phyloP scores from a whole-genome alignment of 208 protist genomes.

The Tritrichomonas foetus region DNA sequence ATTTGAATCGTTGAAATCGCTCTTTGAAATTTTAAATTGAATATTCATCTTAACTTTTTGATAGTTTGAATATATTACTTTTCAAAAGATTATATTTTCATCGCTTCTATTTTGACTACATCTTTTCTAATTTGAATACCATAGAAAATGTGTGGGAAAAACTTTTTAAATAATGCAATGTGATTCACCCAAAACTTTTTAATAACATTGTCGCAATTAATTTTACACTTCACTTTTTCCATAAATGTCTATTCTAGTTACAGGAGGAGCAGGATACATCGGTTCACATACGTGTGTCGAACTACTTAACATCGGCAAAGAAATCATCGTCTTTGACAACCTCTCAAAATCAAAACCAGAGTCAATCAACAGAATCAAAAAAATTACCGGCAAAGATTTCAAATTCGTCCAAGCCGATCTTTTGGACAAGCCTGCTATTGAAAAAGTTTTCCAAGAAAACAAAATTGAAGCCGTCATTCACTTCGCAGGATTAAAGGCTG shows the following conservation, averaged over 20 bases:
- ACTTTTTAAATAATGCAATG: no score
- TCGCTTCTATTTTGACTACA: no score
- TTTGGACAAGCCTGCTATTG: background rate
- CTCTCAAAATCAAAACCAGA: conserved; percentile 65
- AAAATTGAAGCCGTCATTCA: conserved; percentile 53
- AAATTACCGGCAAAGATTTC: conserved; percentile 57
- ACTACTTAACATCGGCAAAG: conserved; percentile 69
- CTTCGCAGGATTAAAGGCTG: conserved; percentile 55
- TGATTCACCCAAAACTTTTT: no score
- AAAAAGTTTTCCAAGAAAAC: background rate
- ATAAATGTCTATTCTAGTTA: conserved; percentile 71
- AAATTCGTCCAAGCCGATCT: conserved; percentile 49
- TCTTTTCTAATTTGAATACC: no score
- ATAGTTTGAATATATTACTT: no score
- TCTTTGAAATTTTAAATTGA: no score
- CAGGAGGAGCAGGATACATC: conserved; percentile 92
- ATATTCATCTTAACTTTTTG: no score
- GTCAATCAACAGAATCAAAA: conserved; percentile 53
- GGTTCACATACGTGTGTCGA: conserved; percentile 84
- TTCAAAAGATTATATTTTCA: no score
- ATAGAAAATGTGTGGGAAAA: no score
- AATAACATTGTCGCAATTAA: no score
- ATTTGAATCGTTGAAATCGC: no score
- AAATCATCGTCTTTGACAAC: conserved; percentile 84
- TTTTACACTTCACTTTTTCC: background rate